These are phyloP conservation scores for Tetraselmis chui DNA, from an alignment of 139 green algal species.

Conservation along the genomic window DNA sequence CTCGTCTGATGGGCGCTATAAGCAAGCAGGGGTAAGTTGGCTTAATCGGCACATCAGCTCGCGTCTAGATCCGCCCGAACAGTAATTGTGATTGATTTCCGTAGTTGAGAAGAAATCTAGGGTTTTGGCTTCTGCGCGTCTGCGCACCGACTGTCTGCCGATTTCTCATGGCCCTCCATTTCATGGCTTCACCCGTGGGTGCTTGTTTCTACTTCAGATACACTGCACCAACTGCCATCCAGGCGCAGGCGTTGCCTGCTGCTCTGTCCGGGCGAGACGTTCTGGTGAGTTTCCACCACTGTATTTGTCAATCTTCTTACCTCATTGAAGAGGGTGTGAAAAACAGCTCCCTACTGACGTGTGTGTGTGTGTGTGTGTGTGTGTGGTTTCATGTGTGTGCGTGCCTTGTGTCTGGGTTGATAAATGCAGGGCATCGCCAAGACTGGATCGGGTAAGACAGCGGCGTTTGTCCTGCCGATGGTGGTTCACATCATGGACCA, in stretches of 20 bases:
- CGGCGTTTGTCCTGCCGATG: slow-evolving; percentile 80
- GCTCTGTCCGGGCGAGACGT: slow-evolving; percentile 69
- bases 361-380: too few relatives aligned
- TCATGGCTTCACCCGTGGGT: background rate
- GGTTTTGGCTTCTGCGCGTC: too few relatives aligned
- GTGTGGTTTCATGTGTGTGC: too few relatives aligned
- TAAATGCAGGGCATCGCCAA: slow-evolving; percentile 69
- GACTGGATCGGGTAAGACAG: slow-evolving; percentile 85
- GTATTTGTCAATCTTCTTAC: too few relatives aligned
- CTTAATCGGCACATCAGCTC: too few relatives aligned
- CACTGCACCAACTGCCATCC: slow-evolving; percentile 62
- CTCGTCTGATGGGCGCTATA: slow-evolving; percentile 53
- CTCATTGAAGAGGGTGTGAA: too few relatives aligned
- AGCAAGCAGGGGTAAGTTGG: slow-evolving; percentile 47
- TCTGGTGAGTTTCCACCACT: slow-evolving; percentile 38
- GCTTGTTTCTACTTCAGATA: slow-evolving; percentile 27
- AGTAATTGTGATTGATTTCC: too few relatives aligned
- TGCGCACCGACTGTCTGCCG: background rate
- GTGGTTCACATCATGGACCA: slow-evolving; percentile 56
- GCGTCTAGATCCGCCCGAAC: too few relatives aligned
- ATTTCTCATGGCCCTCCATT: background rate
- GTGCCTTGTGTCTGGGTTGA: too few relatives aligned
- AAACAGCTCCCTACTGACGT: too few relatives aligned
- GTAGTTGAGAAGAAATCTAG: too few relatives aligned
- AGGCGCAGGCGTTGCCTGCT: slow-evolving; percentile 70